Evolutionary conservation across 352 stramenopile species (phyloP), one percentile per base, ranked within the genome.

Genomic region (Peronospora tabacina): DNA sequence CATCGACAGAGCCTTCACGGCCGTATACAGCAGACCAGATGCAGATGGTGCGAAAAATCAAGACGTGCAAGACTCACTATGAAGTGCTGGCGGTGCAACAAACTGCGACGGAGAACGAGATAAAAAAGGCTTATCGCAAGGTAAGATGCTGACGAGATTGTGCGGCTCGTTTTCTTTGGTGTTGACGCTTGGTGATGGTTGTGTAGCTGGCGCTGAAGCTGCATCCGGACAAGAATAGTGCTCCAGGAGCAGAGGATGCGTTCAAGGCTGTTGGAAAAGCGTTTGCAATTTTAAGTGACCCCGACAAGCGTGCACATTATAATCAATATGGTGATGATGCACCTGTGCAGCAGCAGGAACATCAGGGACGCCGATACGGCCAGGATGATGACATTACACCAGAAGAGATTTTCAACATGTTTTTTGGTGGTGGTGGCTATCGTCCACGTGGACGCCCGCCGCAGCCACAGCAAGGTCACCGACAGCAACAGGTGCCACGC

Each of bases 221-320:
- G 7, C 87, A 96, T 61, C 87, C 87, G 0, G 87, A 96, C 60
- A 96, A 96, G 70, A 99, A 99, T 72, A 95, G 84, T 10, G 95
- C 94, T 0, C 95, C 94, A 0, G 86, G 95, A 33, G 94, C 96
- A 4, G 95, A 98, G 61, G 95, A 98, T 55, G 95, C 95, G 22
- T 98, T 99, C 73, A 99, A 99, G 70, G 92, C 83, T 2, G 83
- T 94, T 3, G 83, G 83, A 48, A 89, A 97, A 28, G 96, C 96
- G 10, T 99, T 98, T 69, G 82, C 83, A 7, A 82, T 92, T 17
- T 65, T 96, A 35, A 95, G 85, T 36, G 87, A 96, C 57, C 70
- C 76, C 0, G 75, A 95, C 36, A 96, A 96, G 58, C 81, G 85
- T 19, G 68, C 79, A 35, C 74, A 94, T 49, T 96, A 95, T 49